Percentiles rank a stretch among this genome's conserved stretches.
Evolutionary conservation across 2,329 filamentous ascomycete genomes (phyloP).

Genomic region (Calonectria pauciramosa): DNA sequence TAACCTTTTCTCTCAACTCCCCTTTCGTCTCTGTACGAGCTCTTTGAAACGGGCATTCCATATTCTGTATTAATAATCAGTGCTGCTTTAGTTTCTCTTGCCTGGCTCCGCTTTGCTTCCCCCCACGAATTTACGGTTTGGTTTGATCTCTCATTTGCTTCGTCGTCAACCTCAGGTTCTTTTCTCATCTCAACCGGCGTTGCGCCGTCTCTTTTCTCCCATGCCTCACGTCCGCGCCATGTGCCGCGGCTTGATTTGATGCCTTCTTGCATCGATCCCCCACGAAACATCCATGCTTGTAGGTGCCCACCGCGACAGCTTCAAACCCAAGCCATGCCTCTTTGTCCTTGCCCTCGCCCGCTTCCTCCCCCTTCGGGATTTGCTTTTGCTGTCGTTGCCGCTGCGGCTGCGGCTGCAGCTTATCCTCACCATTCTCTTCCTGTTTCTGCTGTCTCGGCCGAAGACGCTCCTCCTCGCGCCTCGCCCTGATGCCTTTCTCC

Average conservation of each 20-base stretch:
- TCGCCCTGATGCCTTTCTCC: conserved; percentile 2
- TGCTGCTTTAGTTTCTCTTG: neutral
- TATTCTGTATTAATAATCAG: neutral
- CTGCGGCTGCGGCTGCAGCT: conserved; percentile 5
- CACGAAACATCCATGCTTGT: conserved; percentile 25
- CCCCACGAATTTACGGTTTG: conserved; percentile 19
- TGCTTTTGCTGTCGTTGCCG: conserved; percentile 18
- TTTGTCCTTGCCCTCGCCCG: neutral
- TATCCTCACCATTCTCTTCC: neutral
- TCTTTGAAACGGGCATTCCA: neutral
- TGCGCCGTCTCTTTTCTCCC: neutral
- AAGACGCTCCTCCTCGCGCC: neutral
- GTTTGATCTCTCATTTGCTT: conserved; percentile 1
- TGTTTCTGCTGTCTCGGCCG: neutral
- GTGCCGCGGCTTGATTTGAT: conserved; percentile 21
- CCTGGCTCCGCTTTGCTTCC: conserved; percentile 2
- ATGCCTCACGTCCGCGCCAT: neutral
- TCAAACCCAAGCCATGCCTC: conserved; percentile 11
- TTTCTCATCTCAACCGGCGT: neutral
- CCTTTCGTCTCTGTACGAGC: neutral
- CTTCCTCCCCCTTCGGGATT: neutral
- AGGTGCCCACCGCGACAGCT: conserved; percentile 18
- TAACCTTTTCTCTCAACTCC: conserved; percentile 3
- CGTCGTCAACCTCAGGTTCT: neutral
- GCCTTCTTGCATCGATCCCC: conserved; percentile 11